Evolutionary conservation across 495 filamentous ascomycete genomes (phyloP).

Genomic region (Daldinia decipiens): DNA sequence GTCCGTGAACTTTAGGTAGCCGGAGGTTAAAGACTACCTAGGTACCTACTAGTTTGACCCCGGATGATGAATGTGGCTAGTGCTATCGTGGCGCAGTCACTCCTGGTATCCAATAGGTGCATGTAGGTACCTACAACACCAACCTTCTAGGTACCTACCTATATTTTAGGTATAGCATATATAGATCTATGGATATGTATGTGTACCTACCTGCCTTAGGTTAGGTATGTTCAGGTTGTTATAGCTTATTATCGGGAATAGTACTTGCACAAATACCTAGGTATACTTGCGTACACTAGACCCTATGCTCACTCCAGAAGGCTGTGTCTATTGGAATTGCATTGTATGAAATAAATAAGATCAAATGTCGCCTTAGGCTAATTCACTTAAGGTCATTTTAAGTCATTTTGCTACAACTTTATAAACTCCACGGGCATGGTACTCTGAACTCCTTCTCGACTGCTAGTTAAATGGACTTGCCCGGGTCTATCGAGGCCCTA

Average conservation of each 20-base stretch:
- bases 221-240: not conserved
- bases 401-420: constrained; percentile 36
- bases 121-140: not conserved
- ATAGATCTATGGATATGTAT: not conserved
- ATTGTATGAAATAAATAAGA: constrained; percentile 12
- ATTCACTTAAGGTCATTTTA: constrained; percentile 30
- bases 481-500: constrained; percentile 76
- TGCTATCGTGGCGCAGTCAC: constrained; percentile 39
- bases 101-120: constrained; percentile 10
- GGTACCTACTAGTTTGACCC: not conserved
- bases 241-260: too few species aligned
- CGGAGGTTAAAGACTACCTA: not conserved
- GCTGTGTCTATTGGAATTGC: not conserved
- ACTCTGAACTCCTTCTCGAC: constrained; percentile 18
- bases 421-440: constrained; percentile 37
- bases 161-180: too few species aligned
- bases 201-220: not conserved
- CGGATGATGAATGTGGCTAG: constrained; percentile 18
- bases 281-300: too few species aligned
- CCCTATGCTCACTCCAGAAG: not conserved
- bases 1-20: too few species aligned
- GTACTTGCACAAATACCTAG: too few species aligned
- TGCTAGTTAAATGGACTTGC: not conserved
- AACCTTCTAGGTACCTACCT: too few species aligned
- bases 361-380: constrained; percentile 2